Evolutionary conservation across 1,284 basidiomycete species (phyloP).

Genomic region (Trichosporon asahii): DNA sequence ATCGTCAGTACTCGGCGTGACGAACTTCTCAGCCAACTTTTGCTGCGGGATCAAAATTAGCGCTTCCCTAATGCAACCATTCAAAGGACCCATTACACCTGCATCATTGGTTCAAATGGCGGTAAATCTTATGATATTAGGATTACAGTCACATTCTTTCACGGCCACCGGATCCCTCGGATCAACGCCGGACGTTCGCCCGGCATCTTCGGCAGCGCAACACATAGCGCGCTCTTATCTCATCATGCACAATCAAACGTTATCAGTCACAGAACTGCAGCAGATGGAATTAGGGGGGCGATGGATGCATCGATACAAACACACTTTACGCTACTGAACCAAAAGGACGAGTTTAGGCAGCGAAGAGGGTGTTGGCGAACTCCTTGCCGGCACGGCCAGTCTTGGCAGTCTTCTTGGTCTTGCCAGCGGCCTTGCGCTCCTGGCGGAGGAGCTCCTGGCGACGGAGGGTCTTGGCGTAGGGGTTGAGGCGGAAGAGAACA

Average conservation of each 20-base stretch:
- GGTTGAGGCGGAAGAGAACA: slow-evolving; percentile 97
- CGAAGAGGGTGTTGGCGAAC: slow-evolving; percentile 81
- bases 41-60: slow-evolving; percentile 18
- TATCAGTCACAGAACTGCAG: not conserved
- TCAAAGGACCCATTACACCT: not conserved
- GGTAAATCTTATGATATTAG: not conserved
- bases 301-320: slow-evolving; percentile 24
- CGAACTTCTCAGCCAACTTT: slow-evolving; percentile 21
- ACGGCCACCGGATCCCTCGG: not conserved
- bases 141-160: not conserved
- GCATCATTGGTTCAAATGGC: not conserved
- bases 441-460: slow-evolving; percentile 67
- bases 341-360: slow-evolving; percentile 61
- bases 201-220: not conserved
- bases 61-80: not conserved
- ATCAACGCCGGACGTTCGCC: not conserved
- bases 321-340: slow-evolving; percentile 14
- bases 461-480: slow-evolving; percentile 92
- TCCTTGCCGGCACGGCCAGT: slow-evolving; percentile 67
- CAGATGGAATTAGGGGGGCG: not conserved
- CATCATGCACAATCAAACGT: not conserved
- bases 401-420: slow-evolving; percentile 49
- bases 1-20: not conserved
- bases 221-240: not conserved
- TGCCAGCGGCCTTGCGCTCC: slow-evolving; percentile 49